These are phyloP conservation scores for Malassezia caprae DNA, from an alignment of 1,284 basidiomycete species.

Conservation along the genomic window DNA sequence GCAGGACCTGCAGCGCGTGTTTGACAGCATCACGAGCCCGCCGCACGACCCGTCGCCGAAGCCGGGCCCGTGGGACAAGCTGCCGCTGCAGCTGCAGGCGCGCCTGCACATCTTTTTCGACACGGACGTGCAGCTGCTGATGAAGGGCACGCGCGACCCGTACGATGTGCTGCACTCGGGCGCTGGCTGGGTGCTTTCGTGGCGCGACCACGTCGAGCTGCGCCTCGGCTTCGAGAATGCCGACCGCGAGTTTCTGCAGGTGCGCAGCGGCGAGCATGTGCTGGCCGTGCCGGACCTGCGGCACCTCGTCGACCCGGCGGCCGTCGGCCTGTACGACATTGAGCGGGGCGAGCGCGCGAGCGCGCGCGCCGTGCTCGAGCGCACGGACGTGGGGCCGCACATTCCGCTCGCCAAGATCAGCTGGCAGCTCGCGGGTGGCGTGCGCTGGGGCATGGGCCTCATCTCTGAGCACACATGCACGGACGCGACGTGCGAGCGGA, in stretches of 20 bases:
- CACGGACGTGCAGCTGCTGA: constrained; percentile 61
- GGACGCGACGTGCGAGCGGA: constrained; percentile 55
- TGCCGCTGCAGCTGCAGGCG: constrained; percentile 63
- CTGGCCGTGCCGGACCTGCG: constrained; percentile 49
- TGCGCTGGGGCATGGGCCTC: constrained; percentile 82
- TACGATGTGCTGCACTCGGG: constrained; percentile 65
- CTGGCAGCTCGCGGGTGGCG: constrained; percentile 67
- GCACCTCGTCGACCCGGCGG: constrained; percentile 51
- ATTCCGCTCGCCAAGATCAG: constrained; percentile 34
- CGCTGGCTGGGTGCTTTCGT: constrained; percentile 79
- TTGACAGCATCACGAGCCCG: constrained; percentile 71
- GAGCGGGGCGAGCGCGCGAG: neutral
- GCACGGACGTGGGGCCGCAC: neutral
- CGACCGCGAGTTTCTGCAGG: constrained; percentile 71
- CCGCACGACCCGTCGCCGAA: constrained; percentile 76
- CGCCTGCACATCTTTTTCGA: constrained; percentile 62
- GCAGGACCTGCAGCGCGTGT: constrained; percentile 71
- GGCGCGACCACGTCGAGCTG: constrained; percentile 67
- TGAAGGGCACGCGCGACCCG: constrained; percentile 67
- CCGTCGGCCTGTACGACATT: constrained; percentile 46
- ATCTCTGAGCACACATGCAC: constrained; percentile 75
- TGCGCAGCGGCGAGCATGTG: constrained; percentile 60
- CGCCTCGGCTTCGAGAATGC: constrained; percentile 65
- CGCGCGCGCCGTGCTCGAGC: neutral
- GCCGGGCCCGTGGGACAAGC: constrained; percentile 90